Conservation (phyloP, 768 basidiomycete species). For the Pleurotus eryngii region DNA sequence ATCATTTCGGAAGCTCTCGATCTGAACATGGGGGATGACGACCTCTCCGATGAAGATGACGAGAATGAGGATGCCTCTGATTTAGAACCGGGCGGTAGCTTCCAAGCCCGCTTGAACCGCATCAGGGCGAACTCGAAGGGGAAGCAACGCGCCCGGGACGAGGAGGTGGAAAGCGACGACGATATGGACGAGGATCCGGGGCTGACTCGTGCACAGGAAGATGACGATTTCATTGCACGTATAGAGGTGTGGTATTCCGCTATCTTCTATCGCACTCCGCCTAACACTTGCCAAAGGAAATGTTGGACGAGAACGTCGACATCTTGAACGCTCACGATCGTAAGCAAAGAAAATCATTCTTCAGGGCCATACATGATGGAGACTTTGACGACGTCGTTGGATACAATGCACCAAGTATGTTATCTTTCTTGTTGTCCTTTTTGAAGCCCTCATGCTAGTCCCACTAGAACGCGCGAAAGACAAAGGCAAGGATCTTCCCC, state of each 20-base stretch:
- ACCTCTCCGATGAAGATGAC: slow-evolving; percentile 33
- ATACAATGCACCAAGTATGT: slow-evolving; percentile 47
- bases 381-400: slow-evolving; percentile 40
- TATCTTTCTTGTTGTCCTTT: neutral
- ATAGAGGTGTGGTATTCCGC: slow-evolving; percentile 39
- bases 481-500: slow-evolving; percentile 48
- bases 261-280: neutral
- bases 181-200: slow-evolving; percentile 16
- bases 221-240: slow-evolving; percentile 53
- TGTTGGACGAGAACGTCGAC: slow-evolving; percentile 58
- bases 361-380: slow-evolving; percentile 60
- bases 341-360: slow-evolving; percentile 52
- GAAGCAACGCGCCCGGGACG: slow-evolving; percentile 21
- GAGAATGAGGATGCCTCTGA: slow-evolving; percentile 30
- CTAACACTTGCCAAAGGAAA: slow-evolving; percentile 34
- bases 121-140: slow-evolving; percentile 28
- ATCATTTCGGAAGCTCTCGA: slow-evolving; percentile 39
- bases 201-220: slow-evolving; percentile 43
- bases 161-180: slow-evolving; percentile 32
- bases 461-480: slow-evolving; percentile 44
- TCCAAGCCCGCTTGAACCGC: slow-evolving; percentile 41
- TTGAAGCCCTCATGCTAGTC: neutral
- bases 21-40: slow-evolving; percentile 22
- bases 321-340: slow-evolving; percentile 41
- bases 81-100: slow-evolving; percentile 39